These are phyloP conservation scores for Darksidea phi DNA, from an alignment of 495 filamentous ascomycete species.

Conservation along the genomic window DNA sequence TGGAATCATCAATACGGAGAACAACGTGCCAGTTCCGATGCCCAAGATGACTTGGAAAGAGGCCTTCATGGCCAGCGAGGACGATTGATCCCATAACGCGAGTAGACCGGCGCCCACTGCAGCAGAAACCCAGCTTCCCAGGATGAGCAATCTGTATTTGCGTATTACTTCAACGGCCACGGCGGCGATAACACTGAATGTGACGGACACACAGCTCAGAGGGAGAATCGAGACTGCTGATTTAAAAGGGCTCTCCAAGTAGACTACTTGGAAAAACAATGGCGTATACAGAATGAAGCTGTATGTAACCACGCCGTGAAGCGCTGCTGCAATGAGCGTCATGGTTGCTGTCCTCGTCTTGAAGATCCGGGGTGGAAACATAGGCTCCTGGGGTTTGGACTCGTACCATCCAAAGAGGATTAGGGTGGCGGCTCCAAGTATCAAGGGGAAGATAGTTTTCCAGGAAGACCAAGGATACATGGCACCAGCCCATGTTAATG, in stretches of 20 bases:
- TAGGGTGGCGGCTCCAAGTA: conserved; percentile 42
- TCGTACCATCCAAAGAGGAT: conserved; percentile 44
- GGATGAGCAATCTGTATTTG: conserved; percentile 36
- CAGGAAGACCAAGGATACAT: conserved; percentile 46
- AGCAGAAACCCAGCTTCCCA: conserved; percentile 35
- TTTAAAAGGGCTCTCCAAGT: conserved; percentile 33
- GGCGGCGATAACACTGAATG: conserved; percentile 31
- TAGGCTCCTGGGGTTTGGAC: conserved; percentile 27
- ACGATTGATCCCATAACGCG: conserved; percentile 16
- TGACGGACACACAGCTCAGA: conserved; percentile 20
- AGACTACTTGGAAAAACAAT: conserved; percentile 44
- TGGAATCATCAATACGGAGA: conserved; percentile 24
- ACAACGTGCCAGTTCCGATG: conserved; percentile 37
- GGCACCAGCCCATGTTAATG: conserved; percentile 45
- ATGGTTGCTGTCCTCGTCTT: conserved; percentile 36
- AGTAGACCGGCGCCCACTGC: conserved; percentile 38
- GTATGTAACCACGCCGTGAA: conserved; percentile 43
- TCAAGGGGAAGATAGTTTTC: conserved; percentile 43
- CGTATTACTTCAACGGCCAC: conserved; percentile 32
- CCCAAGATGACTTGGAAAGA: conserved; percentile 42
- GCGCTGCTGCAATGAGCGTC: conserved; percentile 25
- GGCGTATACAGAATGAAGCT: conserved; percentile 44
- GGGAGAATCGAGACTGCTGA: conserved; percentile 12
- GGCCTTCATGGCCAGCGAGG: neutral
- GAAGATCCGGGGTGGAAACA: conserved; percentile 45